A percentile compares a stretch with the other conserved stretches of the same genome.
phyloP scores from a whole-genome alignment of 1,139 yeast genomes.

The Debaryomyces sp. region DNA sequence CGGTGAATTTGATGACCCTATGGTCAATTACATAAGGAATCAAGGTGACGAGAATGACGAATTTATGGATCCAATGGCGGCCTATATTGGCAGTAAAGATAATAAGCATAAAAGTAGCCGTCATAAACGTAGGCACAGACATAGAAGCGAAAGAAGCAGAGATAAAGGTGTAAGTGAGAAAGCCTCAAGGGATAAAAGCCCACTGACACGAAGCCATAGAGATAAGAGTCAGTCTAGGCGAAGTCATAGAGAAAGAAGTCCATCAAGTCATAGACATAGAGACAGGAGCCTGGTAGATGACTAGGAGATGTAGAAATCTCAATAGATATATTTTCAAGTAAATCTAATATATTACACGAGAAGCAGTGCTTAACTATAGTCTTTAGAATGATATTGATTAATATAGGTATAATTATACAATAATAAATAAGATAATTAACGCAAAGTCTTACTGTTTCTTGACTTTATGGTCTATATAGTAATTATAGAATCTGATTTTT shows the following conservation, averaged over 20 bases:
- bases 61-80: conserved; percentile 22
- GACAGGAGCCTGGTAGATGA: background rate
- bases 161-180: background rate
- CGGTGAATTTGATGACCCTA: conserved; percentile 16
- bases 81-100: conserved; percentile 11
- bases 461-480: conserved; percentile 27
- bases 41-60: conserved; percentile 13
- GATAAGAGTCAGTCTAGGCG: conserved; percentile 1
- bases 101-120: conserved; percentile 10
- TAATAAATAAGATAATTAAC: background rate
- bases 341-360: no score
- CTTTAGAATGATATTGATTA: background rate
- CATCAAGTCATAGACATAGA: conserved; percentile 7
- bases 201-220: background rate
- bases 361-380: no score
- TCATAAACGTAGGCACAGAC: conserved; percentile 10
- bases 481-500: conserved; percentile 36
- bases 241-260: conserved; percentile 1
- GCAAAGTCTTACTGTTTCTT: conserved; percentile 10
- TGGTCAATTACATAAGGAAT: conserved; percentile 7
- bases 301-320: no score
- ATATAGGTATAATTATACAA: background rate
- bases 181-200: background rate
- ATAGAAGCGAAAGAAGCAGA: background rate
- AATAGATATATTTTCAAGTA: no score